phyloP scores from a whole-genome alignment of 2,329 filamentous ascomycete species.

The Neoascochyta sp. region DNA sequence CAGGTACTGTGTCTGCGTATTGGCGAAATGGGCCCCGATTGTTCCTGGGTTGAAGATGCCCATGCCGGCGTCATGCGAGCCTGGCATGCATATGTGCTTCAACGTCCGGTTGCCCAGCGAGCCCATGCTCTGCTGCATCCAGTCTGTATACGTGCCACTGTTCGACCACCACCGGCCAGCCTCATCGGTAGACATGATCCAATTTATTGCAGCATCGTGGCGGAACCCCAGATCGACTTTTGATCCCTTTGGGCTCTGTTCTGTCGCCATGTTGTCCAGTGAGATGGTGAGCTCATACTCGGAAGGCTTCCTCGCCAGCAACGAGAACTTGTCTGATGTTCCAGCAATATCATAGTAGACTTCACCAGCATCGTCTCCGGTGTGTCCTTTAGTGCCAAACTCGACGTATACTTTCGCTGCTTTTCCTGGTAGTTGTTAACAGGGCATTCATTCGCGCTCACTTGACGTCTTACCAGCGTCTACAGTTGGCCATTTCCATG shows the following conservation, averaged over 20 bases:
- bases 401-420: constrained; percentile 32
- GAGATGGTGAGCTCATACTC: constrained; percentile 32
- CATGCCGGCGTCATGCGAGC: constrained; percentile 52
- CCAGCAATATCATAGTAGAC: constrained; percentile 32
- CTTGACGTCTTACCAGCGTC: constrained; percentile 17
- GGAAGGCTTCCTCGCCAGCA: constrained; percentile 29
- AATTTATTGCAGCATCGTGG: constrained; percentile 36
- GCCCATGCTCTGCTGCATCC: constrained; percentile 42
- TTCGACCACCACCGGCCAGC: constrained; percentile 37
- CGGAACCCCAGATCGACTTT: constrained; percentile 35
- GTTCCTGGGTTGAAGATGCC: constrained; percentile 40
- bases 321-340: constrained; percentile 29
- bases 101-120: constrained; percentile 42
- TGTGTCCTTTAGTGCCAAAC: constrained; percentile 26
- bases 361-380: constrained; percentile 34
- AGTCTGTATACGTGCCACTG: constrained; percentile 33
- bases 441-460: not conserved
- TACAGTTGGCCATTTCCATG: constrained; percentile 37
- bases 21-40: constrained; percentile 38
- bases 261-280: constrained; percentile 26
- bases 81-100: constrained; percentile 48
- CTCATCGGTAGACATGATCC: constrained; percentile 38
- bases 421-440: constrained; percentile 12
- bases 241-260: constrained; percentile 32
- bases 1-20: constrained; percentile 48